Percentiles rank a stretch among this genome's conserved stretches.
Conservation (phyloP, 805 yeast genomes). For the Starmerella vitae region DNA sequence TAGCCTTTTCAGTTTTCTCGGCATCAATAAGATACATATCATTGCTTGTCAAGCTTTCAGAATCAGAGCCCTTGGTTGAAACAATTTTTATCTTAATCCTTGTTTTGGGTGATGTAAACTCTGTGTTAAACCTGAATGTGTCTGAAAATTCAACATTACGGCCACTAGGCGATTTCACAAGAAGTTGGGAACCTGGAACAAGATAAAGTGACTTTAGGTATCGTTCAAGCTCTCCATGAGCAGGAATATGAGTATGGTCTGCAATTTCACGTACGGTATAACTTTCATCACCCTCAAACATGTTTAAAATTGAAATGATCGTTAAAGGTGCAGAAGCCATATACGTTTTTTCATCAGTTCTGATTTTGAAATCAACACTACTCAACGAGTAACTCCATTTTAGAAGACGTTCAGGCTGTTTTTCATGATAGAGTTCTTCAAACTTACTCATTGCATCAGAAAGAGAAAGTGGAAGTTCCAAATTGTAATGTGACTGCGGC, state of each 20-base stretch:
- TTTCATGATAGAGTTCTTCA: slow-evolving; percentile 36
- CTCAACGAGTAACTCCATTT: slow-evolving; percentile 79
- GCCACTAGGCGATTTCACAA: slow-evolving; percentile 46
- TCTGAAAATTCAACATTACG: slow-evolving; percentile 31
- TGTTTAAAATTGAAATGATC: slow-evolving; percentile 62
- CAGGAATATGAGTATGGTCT: slow-evolving; percentile 58
- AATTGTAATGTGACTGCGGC: slow-evolving; percentile 10
- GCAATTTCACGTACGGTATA: slow-evolving; percentile 50
- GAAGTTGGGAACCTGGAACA: slow-evolving; percentile 65
- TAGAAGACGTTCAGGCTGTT: slow-evolving; percentile 30
- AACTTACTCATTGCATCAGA: slow-evolving; percentile 34
- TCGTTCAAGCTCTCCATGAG: slow-evolving; percentile 48
- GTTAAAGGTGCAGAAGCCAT: slow-evolving; percentile 69
- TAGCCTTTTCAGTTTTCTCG: slow-evolving; percentile 61
- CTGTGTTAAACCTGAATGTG: slow-evolving; percentile 48
- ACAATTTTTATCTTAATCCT: slow-evolving; percentile 32
- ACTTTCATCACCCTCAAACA: slow-evolving; percentile 44
- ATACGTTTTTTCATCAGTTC: slow-evolving; percentile 55
- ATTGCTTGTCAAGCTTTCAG: slow-evolving; percentile 25
- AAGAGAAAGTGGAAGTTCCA: slow-evolving; percentile 32
- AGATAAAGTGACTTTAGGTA: slow-evolving; percentile 74
- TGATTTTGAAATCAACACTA: slow-evolving; percentile 61
- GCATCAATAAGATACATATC: slow-evolving; percentile 46
- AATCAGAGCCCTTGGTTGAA: slow-evolving; percentile 39
- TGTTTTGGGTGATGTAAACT: slow-evolving; percentile 37